These are phyloP conservation scores for Tricladium varicosporioides DNA, from an alignment of 2,329 filamentous ascomycete genomes.

Conservation along the genomic window DNA sequence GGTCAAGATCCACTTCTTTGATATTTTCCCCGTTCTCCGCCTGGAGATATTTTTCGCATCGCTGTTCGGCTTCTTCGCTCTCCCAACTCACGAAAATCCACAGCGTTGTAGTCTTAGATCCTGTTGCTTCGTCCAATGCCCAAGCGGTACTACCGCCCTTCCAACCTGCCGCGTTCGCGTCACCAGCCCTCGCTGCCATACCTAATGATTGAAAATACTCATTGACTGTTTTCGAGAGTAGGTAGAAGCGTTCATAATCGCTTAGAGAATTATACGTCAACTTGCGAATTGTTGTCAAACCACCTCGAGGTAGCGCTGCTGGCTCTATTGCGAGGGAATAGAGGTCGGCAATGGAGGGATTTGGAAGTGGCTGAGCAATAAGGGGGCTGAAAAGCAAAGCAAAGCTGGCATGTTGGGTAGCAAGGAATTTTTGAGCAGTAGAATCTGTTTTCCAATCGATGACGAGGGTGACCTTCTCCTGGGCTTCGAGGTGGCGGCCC, in stretches of 20 bases:
- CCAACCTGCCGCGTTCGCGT: not conserved
- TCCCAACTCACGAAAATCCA: not conserved
- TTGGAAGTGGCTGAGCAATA: not conserved
- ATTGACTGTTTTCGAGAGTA: too few species aligned
- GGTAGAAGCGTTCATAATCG: too few species aligned
- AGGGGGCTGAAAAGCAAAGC: not conserved
- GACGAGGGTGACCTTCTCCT: slow-evolving; percentile 12
- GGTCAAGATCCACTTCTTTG: not conserved
- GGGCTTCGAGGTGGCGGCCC: slow-evolving; percentile 1
- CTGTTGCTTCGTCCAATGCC: not conserved
- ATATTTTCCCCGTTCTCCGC: not conserved
- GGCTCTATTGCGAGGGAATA: too few species aligned
- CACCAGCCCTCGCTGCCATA: too few species aligned
- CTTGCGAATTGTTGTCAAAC: not conserved
- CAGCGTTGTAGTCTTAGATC: not conserved
- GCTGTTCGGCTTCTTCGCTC: not conserved
- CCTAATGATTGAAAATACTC: too few species aligned
- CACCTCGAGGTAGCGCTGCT: too few species aligned
- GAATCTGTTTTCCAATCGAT: not conserved
- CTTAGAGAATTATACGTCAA: not conserved
- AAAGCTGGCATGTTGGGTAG: not conserved
- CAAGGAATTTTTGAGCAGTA: not conserved
- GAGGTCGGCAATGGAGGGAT: not conserved
- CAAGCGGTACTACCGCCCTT: not conserved
- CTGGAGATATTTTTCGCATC: not conserved